These are phyloP conservation scores for Tuber magnatum DNA, from an alignment of 495 filamentous ascomycete genomes.

Conservation along the genomic window DNA sequence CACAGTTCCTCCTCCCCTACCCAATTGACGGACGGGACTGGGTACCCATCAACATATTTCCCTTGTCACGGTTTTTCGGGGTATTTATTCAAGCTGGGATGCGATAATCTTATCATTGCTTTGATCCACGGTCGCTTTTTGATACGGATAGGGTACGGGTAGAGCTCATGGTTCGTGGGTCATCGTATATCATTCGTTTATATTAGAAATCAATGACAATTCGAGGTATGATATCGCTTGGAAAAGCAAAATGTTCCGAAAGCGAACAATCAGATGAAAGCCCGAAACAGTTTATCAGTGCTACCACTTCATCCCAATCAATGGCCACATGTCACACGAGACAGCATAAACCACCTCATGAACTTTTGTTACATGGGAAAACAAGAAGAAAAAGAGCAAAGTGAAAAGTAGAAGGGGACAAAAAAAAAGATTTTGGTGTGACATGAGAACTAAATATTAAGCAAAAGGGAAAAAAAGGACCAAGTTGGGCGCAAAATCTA, in stretches of 20 bases:
- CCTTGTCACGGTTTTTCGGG: neutral
- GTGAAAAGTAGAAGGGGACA: neutral
- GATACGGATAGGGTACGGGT: neutral
- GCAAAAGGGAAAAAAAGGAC: neutral
- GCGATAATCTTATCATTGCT: neutral
- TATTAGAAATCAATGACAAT: neutral
- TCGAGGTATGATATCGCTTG: neutral
- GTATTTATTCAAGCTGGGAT: neutral
- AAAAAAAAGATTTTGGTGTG: neutral
- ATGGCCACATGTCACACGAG: neutral
- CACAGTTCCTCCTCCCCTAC: neutral
- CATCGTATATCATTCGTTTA: neutral
- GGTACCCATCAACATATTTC: neutral
- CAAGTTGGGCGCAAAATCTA: slow-evolving; percentile 13
- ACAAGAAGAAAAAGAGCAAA: neutral
- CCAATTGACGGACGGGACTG: neutral
- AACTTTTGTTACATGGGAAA: neutral
- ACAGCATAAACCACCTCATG: neutral
- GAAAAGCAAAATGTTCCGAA: neutral
- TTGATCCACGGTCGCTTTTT: neutral
- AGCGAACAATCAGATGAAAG: neutral
- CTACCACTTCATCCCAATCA: neutral
- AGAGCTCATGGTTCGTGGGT: neutral
- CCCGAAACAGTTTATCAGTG: neutral
- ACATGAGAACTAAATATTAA: neutral